Conservation (phyloP, 2,329 filamentous ascomycete genomes). For the Colletotrichum sp. region DNA sequence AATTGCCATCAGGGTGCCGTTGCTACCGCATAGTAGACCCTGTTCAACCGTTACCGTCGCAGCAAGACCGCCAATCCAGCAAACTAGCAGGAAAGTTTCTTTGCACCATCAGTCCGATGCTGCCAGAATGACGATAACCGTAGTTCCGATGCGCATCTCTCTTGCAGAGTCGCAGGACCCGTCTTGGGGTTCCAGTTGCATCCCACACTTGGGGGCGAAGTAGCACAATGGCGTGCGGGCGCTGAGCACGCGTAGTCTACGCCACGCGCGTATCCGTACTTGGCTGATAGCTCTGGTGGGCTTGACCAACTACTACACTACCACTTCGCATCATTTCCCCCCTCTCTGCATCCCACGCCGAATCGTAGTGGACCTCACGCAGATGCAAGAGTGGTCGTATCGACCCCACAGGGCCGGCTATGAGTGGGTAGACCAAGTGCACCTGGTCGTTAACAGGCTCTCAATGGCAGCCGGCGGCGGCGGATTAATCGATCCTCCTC, state of each 20-base stretch:
- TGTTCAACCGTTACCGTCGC: not conserved
- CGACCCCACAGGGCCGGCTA: not conserved
- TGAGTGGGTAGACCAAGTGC: not conserved
- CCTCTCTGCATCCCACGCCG: conserved; percentile 5
- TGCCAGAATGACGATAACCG: not conserved
- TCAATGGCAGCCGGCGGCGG: not conserved
- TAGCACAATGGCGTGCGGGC: conserved; percentile 7
- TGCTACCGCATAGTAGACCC: not conserved
- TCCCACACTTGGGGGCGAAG: not conserved
- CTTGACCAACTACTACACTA: not conserved
- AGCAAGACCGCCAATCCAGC: not conserved
- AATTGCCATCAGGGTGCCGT: not conserved
- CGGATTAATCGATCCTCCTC: conserved; percentile 11
- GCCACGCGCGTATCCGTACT: not conserved
- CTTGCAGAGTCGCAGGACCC: not conserved
- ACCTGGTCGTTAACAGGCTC: not conserved
- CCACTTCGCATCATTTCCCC: not conserved
- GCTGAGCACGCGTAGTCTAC: conserved; percentile 6
- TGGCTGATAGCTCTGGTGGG: not conserved
- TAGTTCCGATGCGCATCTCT: not conserved
- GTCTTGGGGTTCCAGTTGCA: not conserved
- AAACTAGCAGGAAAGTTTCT: not conserved
- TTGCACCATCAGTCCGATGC: not conserved
- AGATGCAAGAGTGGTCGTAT: not conserved
- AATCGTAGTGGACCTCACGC: not conserved